These are phyloP conservation scores for Colletotrichum camelliae DNA, from an alignment of 2,329 filamentous ascomycete genomes.

Conservation along the genomic window DNA sequence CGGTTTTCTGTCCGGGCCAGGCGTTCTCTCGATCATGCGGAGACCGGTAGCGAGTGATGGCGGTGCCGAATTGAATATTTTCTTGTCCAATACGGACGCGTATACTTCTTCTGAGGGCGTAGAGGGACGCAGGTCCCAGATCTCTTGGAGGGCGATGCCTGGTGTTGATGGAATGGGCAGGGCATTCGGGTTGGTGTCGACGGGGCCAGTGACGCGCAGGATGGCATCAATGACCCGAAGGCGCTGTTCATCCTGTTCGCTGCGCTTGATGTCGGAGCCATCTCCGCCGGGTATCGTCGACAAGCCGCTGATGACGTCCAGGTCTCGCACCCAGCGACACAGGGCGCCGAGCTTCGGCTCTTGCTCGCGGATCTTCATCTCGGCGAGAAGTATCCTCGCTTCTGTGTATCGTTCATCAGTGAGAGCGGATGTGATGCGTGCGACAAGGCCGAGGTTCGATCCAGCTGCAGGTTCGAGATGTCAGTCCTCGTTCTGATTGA, in stretches of 20 bases:
- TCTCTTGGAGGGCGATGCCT: slow-evolving; percentile 60
- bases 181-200: slow-evolving; percentile 52
- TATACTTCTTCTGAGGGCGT: slow-evolving; percentile 52
- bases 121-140: slow-evolving; percentile 62
- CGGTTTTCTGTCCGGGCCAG: slow-evolving; percentile 66
- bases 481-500: not conserved
- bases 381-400: slow-evolving; percentile 68
- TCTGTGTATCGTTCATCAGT: slow-evolving; percentile 70
- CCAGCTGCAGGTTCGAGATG: not conserved
- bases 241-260: slow-evolving; percentile 56
- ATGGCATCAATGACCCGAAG: slow-evolving; percentile 69
- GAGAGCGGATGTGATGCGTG: slow-evolving; percentile 69
- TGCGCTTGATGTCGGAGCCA: slow-evolving; percentile 37
- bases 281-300: slow-evolving; percentile 56
- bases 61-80: slow-evolving; percentile 51
- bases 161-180: slow-evolving; percentile 33
- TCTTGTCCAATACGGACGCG: slow-evolving; percentile 62
- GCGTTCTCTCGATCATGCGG: slow-evolving; percentile 65
- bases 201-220: slow-evolving; percentile 66
- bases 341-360: slow-evolving; percentile 71
- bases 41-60: slow-evolving; percentile 46
- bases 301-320: slow-evolving; percentile 72
- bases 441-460: slow-evolving; percentile 62
- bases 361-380: slow-evolving; percentile 72
- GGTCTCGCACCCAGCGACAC: slow-evolving; percentile 74